A percentile compares a stretch with the other conserved stretches of the same genome.
Conservation (phyloP, 192 early-diverging fungal species). For the Coemansia sp. region DNA sequence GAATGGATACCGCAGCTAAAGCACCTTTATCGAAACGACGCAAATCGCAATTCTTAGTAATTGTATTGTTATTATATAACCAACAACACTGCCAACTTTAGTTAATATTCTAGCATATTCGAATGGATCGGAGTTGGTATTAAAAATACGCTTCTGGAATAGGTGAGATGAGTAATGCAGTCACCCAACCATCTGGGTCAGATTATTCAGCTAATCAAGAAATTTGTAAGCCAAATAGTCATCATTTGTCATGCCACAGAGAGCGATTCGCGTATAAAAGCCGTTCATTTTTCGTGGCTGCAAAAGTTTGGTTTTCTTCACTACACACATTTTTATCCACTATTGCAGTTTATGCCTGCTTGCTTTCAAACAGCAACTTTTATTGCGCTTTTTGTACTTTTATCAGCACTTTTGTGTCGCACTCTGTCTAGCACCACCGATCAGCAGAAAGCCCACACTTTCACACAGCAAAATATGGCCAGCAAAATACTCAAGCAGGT, state of each 20-base stretch:
- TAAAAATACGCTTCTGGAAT: too few species aligned
- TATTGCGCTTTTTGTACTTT: conserved; percentile 43
- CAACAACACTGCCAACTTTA: background rate
- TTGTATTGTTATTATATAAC: background rate
- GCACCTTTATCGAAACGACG: conserved; percentile 18
- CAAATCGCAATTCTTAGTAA: background rate
- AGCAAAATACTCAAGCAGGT: conserved; percentile 46
- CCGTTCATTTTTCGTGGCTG: background rate
- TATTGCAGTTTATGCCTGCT: conserved; percentile 17
- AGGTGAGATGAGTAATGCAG: background rate
- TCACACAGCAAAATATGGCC: conserved; percentile 20
- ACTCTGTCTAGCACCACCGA: conserved; percentile 8
- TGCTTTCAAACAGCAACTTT: conserved; percentile 14
- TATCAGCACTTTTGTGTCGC: conserved; percentile 24
- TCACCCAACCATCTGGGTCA: background rate
- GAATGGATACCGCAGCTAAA: conserved; percentile 42
- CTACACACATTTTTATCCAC: background rate
- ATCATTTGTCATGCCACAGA: background rate
- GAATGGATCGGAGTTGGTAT: background rate
- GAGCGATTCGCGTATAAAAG: too few species aligned
- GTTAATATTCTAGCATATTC: background rate
- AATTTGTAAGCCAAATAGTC: background rate
- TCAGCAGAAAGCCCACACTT: background rate
- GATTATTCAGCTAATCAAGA: conserved; percentile 1
- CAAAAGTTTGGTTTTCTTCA: background rate